A percentile compares a stretch with the other conserved stretches of the same genome.
Conservation (phyloP, 257 asterid genomes). For the Solanum dulcamara region DNA sequence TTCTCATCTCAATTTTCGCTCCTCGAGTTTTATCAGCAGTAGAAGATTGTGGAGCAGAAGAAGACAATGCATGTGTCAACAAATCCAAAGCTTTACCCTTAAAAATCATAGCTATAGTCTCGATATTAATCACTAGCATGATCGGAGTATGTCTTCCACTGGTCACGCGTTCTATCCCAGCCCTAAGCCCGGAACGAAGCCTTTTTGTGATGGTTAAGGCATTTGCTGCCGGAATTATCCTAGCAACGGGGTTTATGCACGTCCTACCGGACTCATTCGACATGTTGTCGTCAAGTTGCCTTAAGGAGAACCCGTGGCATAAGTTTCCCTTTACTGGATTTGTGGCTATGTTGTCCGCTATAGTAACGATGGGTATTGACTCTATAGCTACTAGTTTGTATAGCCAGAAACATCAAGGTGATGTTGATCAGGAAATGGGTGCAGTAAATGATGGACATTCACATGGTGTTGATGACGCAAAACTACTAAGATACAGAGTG, state of each 20-base stretch:
- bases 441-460: too few relatives aligned
- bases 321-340: constrained; percentile 49
- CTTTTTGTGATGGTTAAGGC: constrained; percentile 35
- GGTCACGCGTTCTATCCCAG: constrained; percentile 29
- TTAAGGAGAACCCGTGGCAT: constrained; percentile 46
- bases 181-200: constrained; percentile 26
- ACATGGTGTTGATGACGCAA: constrained; percentile 11
- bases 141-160: constrained; percentile 48
- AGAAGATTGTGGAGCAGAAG: constrained; percentile 24
- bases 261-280: constrained; percentile 56
- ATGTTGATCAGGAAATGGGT: background rate
- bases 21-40: constrained; percentile 15
- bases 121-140: constrained; percentile 42
- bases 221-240: constrained; percentile 44
- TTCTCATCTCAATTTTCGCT: constrained; percentile 6
- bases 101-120: constrained; percentile 44
- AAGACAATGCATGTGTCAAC: constrained; percentile 18
- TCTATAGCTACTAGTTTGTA: constrained; percentile 48
- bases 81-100: constrained; percentile 32
- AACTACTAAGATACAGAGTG: constrained; percentile 43
- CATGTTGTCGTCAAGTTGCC: constrained; percentile 33
- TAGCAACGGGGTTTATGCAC: constrained; percentile 57
- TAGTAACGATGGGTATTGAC: constrained; percentile 37
- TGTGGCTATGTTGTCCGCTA: constrained; percentile 47
- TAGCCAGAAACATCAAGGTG: constrained; percentile 13